Evolutionary conservation across 495 filamentous ascomycete genomes (phyloP).

Genomic region (Penicillium salamii): DNA sequence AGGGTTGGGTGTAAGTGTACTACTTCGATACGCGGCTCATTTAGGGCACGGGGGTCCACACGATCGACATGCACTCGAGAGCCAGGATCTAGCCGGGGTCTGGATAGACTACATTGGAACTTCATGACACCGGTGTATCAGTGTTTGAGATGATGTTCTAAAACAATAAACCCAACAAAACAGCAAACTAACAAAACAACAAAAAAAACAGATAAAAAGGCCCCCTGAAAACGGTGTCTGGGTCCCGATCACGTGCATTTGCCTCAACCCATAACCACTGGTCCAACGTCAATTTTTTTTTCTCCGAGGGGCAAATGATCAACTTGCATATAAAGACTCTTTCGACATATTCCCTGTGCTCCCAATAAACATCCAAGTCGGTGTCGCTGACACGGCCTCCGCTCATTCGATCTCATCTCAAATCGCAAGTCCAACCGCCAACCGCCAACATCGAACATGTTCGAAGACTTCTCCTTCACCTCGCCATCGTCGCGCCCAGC

Average conservation of each 20-base stretch:
- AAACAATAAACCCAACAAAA: neutral
- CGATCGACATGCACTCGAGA: conserved; percentile 7
- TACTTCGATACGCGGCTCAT: no score
- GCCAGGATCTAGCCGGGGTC: neutral
- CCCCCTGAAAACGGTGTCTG: neutral
- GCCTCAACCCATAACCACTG: conserved; percentile 6
- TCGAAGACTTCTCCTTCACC: conserved; percentile 48
- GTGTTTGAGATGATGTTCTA: no score
- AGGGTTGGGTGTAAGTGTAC: no score
- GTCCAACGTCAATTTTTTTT: conserved; percentile 7
- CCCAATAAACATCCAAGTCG: neutral
- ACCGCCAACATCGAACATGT: conserved; percentile 26
- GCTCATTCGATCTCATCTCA: no score
- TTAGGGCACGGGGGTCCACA: conserved; percentile 10
- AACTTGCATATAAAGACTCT: neutral
- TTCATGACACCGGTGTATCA: no score
- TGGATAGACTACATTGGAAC: neutral
- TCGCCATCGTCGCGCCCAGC: conserved; percentile 37
- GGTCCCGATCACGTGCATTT: conserved; percentile 8
- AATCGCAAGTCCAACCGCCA: no score
- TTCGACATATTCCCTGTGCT: neutral
- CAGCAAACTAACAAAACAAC: neutral
- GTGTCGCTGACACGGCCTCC: neutral
- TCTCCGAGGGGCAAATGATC: conserved; percentile 6
- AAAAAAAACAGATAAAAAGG: neutral